phyloP scores from a whole-genome alignment of 2,329 filamentous ascomycete species.

The Sporothrix brunneoviolacea region DNA sequence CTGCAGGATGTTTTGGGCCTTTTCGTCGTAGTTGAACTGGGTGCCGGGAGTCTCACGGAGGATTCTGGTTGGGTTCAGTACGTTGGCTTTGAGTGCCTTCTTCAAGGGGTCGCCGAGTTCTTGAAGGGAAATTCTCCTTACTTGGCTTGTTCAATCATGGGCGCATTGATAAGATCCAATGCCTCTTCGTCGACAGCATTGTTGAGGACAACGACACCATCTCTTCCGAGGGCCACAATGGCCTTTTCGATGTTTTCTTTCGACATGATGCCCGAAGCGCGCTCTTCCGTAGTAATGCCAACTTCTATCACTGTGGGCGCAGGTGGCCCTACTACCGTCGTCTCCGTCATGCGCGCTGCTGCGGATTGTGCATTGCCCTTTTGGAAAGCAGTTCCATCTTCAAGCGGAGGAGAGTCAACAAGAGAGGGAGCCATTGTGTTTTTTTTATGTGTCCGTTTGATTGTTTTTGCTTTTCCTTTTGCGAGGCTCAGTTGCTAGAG shows the following conservation, averaged over 20 bases:
- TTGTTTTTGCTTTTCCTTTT: neutral
- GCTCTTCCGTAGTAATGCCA: constrained; percentile 6
- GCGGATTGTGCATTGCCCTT: neutral
- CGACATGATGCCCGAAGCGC: constrained; percentile 5
- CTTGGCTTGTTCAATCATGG: constrained; percentile 15
- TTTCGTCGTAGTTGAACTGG: constrained; percentile 17
- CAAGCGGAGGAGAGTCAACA: neutral
- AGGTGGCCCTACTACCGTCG: too few relatives aligned
- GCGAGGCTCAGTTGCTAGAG: neutral
- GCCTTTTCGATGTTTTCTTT: constrained; percentile 15
- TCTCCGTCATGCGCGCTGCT: neutral
- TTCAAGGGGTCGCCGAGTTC: too few relatives aligned
- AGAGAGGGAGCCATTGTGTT: neutral
- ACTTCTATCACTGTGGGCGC: neutral
- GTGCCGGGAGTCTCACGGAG: constrained; percentile 12
- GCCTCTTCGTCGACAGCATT: constrained; percentile 6
- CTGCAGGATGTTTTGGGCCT: constrained; percentile 18
- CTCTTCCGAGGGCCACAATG: constrained; percentile 9
- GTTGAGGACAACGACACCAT: constrained; percentile 14
- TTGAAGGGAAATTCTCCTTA: neutral
- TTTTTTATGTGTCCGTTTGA: neutral
- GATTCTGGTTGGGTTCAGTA: neutral
- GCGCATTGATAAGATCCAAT: constrained; percentile 12
- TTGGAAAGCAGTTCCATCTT: neutral
- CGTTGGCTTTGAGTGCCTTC: too few relatives aligned